Evolutionary conservation across 108 stramenopile genomes (phyloP).

Genomic region (Pseudonitzschia pungens): DNA sequence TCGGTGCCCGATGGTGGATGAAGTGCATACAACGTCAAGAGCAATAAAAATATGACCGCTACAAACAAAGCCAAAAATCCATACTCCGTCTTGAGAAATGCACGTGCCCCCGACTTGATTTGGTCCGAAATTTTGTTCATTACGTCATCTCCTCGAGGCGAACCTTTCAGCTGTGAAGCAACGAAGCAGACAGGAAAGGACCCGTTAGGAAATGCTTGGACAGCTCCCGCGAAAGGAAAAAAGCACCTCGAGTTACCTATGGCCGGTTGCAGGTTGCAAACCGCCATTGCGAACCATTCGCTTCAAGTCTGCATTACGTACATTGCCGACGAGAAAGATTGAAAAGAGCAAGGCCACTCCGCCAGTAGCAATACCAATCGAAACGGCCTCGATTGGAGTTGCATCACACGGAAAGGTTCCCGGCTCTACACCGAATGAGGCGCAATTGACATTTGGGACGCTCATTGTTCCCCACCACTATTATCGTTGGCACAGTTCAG

Average conservation of each 20-base stretch:
- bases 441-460: background rate
- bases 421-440: background rate
- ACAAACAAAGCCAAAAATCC: slow-evolving; percentile 82
- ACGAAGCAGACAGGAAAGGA: background rate
- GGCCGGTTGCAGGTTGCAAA: background rate
- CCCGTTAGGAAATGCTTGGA: no score
- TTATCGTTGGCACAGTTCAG: no score
- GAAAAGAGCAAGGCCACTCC: slow-evolving; percentile 53
- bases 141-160: slow-evolving; percentile 56
- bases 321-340: slow-evolving; percentile 46
- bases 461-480: background rate
- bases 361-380: slow-evolving; percentile 47
- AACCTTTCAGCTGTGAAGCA: slow-evolving; percentile 41
- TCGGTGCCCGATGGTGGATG: slow-evolving; percentile 47
- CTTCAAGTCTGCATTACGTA: slow-evolving; percentile 25
- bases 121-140: slow-evolving; percentile 76
- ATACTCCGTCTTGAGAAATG: slow-evolving; percentile 93
- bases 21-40: slow-evolving; percentile 52
- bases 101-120: slow-evolving; percentile 88
- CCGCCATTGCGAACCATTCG: background rate
- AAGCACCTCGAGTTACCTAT: background rate
- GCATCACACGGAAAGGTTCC: slow-evolving; percentile 54
- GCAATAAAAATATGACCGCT: slow-evolving; percentile 50
- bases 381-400: slow-evolving; percentile 43
- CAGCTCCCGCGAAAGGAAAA: background rate